Evolutionary conservation across 768 basidiomycete genomes (phyloP).

Genomic region (Leccinum longicurvipes): DNA sequence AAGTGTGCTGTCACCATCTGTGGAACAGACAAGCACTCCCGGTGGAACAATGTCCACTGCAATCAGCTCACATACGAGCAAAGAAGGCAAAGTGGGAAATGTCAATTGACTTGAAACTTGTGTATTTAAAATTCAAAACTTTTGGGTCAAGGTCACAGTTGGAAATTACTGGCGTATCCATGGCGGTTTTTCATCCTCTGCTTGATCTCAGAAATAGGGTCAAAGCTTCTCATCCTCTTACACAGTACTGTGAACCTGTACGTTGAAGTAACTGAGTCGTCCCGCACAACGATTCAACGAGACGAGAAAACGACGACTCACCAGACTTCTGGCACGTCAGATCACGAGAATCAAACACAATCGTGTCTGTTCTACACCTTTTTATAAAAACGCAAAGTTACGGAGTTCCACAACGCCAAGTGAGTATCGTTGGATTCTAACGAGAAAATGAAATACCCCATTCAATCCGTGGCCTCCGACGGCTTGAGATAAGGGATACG

Average conservation of each 20-base stretch:
- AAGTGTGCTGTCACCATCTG: neutral
- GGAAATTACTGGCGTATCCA: neutral
- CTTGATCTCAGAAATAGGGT: too few relatives aligned
- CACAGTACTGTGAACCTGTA: neutral
- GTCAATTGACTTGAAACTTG: neutral
- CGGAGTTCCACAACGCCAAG: neutral
- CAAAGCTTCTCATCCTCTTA: neutral
- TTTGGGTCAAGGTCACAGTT: neutral
- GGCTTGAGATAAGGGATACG: too few relatives aligned
- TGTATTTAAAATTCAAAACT: neutral
- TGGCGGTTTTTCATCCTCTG: neutral
- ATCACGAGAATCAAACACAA: too few relatives aligned
- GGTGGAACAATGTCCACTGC: conserved; percentile 3
- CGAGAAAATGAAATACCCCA: too few relatives aligned
- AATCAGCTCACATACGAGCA: neutral
- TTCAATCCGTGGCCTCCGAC: too few relatives aligned
- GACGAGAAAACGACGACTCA: neutral
- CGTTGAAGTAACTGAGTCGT: neutral
- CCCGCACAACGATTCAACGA: neutral
- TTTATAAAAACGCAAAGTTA: too few relatives aligned
- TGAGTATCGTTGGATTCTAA: neutral
- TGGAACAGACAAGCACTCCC: conserved; percentile 1
- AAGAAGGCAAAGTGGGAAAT: neutral
- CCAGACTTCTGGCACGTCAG: neutral
- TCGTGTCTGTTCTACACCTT: too few relatives aligned